Conservation (phyloP, 352 stramenopile species). For the Saprolegnia diclina region DNA sequence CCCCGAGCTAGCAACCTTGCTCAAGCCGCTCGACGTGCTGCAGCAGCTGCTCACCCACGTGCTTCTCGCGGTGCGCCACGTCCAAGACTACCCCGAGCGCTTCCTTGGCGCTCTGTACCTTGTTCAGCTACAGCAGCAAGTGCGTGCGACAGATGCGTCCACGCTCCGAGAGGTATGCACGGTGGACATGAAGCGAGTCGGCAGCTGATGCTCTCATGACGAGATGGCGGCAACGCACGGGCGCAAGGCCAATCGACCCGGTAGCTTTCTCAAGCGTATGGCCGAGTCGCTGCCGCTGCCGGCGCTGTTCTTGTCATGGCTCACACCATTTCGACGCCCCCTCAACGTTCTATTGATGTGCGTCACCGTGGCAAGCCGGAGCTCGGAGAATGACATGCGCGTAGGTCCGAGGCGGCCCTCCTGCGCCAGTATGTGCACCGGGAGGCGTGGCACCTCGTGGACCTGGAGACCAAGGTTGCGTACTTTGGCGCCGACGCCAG, state of each 20-base stretch:
- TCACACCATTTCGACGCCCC: slow-evolving; percentile 1
- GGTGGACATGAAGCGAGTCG: too few species aligned
- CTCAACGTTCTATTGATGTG: slow-evolving; percentile 19
- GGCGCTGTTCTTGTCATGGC: slow-evolving; percentile 6
- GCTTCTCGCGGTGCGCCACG: neutral
- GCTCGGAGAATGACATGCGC: neutral
- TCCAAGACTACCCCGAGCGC: slow-evolving; percentile 12
- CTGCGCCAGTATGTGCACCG: slow-evolving; percentile 10
- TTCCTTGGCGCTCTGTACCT: slow-evolving; percentile 2
- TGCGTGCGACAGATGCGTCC: neutral
- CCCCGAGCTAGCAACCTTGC: neutral
- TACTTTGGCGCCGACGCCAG: slow-evolving; percentile 14
- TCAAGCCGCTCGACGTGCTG: neutral
- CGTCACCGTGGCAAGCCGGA: neutral
- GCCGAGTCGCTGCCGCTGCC: neutral
- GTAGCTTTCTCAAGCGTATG: neutral
- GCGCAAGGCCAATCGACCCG: neutral
- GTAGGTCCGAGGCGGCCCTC: slow-evolving; percentile 13
- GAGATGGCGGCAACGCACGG: neutral
- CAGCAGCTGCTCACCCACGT: neutral
- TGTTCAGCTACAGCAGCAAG: slow-evolving; percentile 1
- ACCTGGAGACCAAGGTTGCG: slow-evolving; percentile 5
- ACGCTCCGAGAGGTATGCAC: neutral
- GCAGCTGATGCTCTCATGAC: too few species aligned
- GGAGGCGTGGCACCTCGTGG: neutral